These are phyloP conservation scores for Oidium heveae DNA, from an alignment of 2,329 filamentous ascomycete genomes.

Conservation along the genomic window DNA sequence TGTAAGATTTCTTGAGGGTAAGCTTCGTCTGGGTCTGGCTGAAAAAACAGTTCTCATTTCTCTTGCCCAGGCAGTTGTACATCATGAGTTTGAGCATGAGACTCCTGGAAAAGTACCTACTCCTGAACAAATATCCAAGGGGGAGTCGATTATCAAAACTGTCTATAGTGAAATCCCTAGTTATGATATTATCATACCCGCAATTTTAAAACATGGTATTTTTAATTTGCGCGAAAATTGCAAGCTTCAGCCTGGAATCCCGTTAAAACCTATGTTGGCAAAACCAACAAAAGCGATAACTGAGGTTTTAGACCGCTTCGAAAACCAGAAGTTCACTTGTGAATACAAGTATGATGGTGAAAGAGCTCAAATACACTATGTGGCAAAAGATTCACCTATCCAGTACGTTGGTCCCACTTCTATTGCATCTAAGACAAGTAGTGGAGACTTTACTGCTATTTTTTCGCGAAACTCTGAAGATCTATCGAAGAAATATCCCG, in stretches of 20 bases:
- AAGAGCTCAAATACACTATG: conserved; percentile 93
- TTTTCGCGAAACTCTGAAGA: conserved; percentile 97
- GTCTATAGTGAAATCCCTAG: conserved; percentile 89
- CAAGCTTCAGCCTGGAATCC: conserved; percentile 79
- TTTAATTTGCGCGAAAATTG: conserved; percentile 60
- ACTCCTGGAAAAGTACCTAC: conserved; percentile 38
- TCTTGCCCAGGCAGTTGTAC: conserved; percentile 66
- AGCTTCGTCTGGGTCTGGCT: conserved; percentile 71
- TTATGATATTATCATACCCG: conserved; percentile 84
- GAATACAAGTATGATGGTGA: conserved; percentile 99
- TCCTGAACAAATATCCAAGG: conserved; percentile 54
- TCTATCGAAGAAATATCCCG: conserved; percentile 88
- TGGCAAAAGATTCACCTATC: conserved; percentile 52
- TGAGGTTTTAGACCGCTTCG: conserved; percentile 88
- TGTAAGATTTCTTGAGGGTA: conserved; percentile 80
- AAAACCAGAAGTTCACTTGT: conserved; percentile 85
- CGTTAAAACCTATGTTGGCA: conserved; percentile 93
- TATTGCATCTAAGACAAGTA: conserved; percentile 28
- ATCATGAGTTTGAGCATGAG: conserved; percentile 51
- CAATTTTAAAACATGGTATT: conserved; percentile 68
- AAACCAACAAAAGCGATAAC: conserved; percentile 97
- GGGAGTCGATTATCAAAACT: conserved; percentile 64
- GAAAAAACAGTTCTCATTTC: conserved; percentile 82
- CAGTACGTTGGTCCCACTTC: conserved; percentile 38
- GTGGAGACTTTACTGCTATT: conserved; percentile 54